These are phyloP conservation scores for Erodium trifolium DNA, from an alignment of 441 rosid genomes.

Conservation along the genomic window DNA sequence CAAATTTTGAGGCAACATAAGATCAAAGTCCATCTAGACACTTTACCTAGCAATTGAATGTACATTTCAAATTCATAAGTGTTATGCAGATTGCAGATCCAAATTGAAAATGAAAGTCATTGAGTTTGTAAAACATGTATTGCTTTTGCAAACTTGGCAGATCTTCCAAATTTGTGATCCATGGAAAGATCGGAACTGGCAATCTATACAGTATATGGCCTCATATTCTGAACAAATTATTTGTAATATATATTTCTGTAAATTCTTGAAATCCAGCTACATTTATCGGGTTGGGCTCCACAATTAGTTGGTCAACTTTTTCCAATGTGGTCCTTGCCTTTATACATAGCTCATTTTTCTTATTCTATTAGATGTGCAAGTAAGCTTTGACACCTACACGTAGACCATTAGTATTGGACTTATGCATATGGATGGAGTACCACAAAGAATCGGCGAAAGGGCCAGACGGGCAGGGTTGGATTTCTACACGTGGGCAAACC, in stretches of 20 bases:
- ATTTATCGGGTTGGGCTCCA: no score
- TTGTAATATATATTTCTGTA: not conserved
- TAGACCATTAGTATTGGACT: no score
- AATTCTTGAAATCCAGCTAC: no score
- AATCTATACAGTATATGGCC: not conserved
- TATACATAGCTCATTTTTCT: no score
- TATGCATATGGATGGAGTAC: no score
- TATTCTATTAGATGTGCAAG: no score
- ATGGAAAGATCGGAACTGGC: slow-evolving; percentile 11
- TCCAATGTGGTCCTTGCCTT: no score
- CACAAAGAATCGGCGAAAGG: no score
- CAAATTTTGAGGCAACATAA: not conserved
- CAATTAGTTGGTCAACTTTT: no score
- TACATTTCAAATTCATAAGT: not conserved
- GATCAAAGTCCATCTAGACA: slow-evolving; percentile 3
- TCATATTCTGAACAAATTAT: not conserved
- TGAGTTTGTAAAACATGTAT: slow-evolving; percentile 13
- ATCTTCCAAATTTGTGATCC: slow-evolving; percentile 5
- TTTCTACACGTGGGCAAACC: no score
- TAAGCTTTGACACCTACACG: no score
- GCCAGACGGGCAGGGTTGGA: no score
- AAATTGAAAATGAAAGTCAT: not conserved
- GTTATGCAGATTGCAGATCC: not conserved
- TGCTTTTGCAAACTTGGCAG: slow-evolving; percentile 12
- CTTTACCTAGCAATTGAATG: slow-evolving; percentile 11